These are phyloP conservation scores for Colletotrichum nymphaeae DNA, from an alignment of 2,329 filamentous ascomycete genomes.

Conservation along the genomic window DNA sequence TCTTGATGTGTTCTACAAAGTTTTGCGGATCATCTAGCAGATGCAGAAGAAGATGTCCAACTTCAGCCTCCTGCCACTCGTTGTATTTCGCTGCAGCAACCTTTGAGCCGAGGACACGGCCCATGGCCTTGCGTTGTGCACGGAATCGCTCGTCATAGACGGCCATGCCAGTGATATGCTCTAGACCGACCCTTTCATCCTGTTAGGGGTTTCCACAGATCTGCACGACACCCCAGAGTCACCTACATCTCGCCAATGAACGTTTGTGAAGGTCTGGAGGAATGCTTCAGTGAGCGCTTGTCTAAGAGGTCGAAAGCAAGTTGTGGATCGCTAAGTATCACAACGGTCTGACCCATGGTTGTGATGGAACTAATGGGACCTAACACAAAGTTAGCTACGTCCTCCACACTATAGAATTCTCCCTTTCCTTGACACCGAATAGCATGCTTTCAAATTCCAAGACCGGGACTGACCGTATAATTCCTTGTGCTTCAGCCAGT, in stretches of 20 bases:
- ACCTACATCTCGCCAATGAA: constrained; percentile 51
- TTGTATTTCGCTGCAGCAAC: constrained; percentile 51
- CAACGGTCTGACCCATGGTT: constrained; percentile 51
- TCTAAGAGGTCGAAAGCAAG: constrained; percentile 52
- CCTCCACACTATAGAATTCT: too few species aligned
- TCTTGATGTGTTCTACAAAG: constrained; percentile 54
- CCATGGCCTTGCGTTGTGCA: constrained; percentile 57
- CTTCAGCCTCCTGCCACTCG: constrained; percentile 55
- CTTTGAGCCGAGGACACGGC: constrained; percentile 57
- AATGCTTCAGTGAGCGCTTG: constrained; percentile 44
- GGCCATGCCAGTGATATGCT: constrained; percentile 46
- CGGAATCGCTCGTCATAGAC: constrained; percentile 51
- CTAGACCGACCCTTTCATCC: constrained; percentile 46
- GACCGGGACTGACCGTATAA: constrained; percentile 38
- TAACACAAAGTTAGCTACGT: neutral
- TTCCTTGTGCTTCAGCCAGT: constrained; percentile 51
- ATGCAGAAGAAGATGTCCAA: constrained; percentile 54
- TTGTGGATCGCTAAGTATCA: constrained; percentile 52
- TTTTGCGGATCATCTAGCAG: constrained; percentile 51
- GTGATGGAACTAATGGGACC: constrained; percentile 47
- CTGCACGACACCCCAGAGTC: rapidly evolving
- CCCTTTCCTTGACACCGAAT: neutral
- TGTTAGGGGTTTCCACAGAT: neutral
- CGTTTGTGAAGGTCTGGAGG: constrained; percentile 46
- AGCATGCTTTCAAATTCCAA: too few species aligned